These are phyloP conservation scores for Phytophthora tentaculata DNA, from an alignment of 352 stramenopile species.

Conservation along the genomic window DNA sequence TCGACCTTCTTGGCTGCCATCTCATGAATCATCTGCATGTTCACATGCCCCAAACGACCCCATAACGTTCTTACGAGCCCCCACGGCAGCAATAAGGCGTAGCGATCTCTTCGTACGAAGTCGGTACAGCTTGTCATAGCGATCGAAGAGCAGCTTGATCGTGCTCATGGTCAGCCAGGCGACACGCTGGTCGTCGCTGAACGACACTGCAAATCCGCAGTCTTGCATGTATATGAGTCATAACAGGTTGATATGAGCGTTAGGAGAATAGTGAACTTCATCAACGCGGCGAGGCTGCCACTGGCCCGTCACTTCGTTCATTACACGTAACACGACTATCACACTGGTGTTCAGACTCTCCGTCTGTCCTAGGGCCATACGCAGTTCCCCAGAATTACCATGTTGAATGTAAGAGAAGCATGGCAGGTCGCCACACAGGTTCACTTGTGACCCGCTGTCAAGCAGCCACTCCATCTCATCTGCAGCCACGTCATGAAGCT, in stretches of 20 bases:
- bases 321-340: constrained; percentile 4
- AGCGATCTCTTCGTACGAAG: constrained; percentile 1
- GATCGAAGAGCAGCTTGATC: constrained; percentile 19
- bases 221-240: constrained; percentile 16
- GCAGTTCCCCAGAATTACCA: not conserved
- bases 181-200: constrained; percentile 10
- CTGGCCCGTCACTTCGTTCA: constrained; percentile 2
- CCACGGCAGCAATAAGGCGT: constrained; percentile 1
- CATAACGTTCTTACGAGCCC: constrained; percentile 11
- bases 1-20: constrained; percentile 10
- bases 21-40: constrained; percentile 12
- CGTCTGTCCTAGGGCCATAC: constrained; percentile 8
- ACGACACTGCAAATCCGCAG: constrained; percentile 5
- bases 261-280: constrained; percentile 21
- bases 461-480: no score
- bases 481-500: not conserved
- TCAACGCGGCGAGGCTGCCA: constrained; percentile 18
- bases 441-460: constrained; percentile 20
- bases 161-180: constrained; percentile 2
- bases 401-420: constrained; percentile 2
- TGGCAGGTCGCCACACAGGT: constrained; percentile 1
- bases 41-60: constrained; percentile 14
- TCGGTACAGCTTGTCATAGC: constrained; percentile 21
- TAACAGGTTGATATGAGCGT: constrained; percentile 16
- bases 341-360: not conserved